A percentile compares a stretch with the other conserved stretches of the same genome.
These are phyloP conservation scores for Citropsis articulata DNA, from an alignment of 345 rosid species.

Conservation along the genomic window DNA sequence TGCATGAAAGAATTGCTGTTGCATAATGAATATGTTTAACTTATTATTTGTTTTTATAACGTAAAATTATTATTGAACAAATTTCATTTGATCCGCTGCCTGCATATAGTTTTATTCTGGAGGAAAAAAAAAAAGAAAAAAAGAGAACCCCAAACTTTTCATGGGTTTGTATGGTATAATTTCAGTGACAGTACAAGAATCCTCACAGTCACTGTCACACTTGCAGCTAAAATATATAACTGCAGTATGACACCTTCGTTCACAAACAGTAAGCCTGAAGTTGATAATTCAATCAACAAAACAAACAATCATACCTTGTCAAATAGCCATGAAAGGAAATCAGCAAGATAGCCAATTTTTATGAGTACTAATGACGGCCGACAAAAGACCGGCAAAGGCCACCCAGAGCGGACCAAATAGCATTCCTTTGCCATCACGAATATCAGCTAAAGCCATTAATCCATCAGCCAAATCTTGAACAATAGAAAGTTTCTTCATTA, in stretches of 20 bases:
- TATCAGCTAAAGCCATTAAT: slow-evolving; percentile 74
- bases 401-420: slow-evolving; percentile 51
- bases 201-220: not conserved
- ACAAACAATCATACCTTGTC: slow-evolving; percentile 14
- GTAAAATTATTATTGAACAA: not conserved
- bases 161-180: not conserved
- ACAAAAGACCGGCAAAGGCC: slow-evolving; percentile 73
- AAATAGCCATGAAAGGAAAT: slow-evolving; percentile 9
- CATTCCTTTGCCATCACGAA: slow-evolving; percentile 63
- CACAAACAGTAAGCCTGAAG: not conserved
- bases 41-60: not conserved
- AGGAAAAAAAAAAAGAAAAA: not conserved
- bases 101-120: not conserved
- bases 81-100: not conserved
- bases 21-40: not conserved
- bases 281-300: not conserved
- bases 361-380: slow-evolving; percentile 83
- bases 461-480: slow-evolving; percentile 87
- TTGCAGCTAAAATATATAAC: not conserved
- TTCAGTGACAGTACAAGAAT: slow-evolving; percentile 2
- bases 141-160: not conserved
- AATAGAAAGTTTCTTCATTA: slow-evolving; percentile 70
- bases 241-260: not conserved
- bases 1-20: not conserved
- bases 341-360: slow-evolving; percentile 90